Evolutionary conservation across 805 yeast genomes (phyloP).

Genomic region (Cyberlindnera mississippiensis): DNA sequence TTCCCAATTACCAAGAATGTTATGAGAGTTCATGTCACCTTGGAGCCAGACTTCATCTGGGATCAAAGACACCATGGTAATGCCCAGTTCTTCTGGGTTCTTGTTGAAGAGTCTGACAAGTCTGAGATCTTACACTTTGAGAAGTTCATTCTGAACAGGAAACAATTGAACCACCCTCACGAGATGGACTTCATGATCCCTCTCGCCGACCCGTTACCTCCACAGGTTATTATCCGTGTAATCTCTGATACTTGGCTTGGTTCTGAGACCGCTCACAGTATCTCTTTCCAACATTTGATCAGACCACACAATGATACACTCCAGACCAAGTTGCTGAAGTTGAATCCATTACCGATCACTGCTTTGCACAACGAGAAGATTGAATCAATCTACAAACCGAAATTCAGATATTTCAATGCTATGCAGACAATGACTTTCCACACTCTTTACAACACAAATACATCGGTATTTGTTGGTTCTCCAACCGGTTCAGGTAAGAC

Average conservation of each 20-base stretch:
- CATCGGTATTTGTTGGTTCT: slow-evolving; percentile 46
- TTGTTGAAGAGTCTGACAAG: slow-evolving; percentile 82
- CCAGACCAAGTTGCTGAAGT: slow-evolving; percentile 70
- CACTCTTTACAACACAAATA: slow-evolving; percentile 30
- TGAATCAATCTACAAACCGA: slow-evolving; percentile 59
- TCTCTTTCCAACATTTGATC: slow-evolving; percentile 87
- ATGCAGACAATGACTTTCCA: slow-evolving; percentile 49
- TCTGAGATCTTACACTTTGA: slow-evolving; percentile 78
- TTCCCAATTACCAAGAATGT: slow-evolving; percentile 88
- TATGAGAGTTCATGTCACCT: slow-evolving; percentile 67
- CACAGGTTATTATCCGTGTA: slow-evolving; percentile 76
- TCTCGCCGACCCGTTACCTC: slow-evolving; percentile 80
- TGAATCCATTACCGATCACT: slow-evolving; percentile 81
- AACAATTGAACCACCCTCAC: slow-evolving; percentile 51
- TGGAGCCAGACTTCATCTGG: slow-evolving; percentile 84
- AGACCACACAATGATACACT: slow-evolving; percentile 85
- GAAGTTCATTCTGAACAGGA: slow-evolving; percentile 63
- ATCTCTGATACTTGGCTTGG: slow-evolving; percentile 90
- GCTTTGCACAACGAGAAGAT: slow-evolving; percentile 69
- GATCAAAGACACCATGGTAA: slow-evolving; percentile 76
- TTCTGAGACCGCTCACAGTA: slow-evolving; percentile 66
- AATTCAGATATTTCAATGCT: slow-evolving; percentile 37
- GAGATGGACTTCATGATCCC: slow-evolving; percentile 93
- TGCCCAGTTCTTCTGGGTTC: slow-evolving; percentile 86
- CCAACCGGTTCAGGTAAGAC: slow-evolving; percentile 64